These are phyloP conservation scores for Aspergillus luchuensis DNA, from an alignment of 2,329 filamentous ascomycete species.

Conservation along the genomic window DNA sequence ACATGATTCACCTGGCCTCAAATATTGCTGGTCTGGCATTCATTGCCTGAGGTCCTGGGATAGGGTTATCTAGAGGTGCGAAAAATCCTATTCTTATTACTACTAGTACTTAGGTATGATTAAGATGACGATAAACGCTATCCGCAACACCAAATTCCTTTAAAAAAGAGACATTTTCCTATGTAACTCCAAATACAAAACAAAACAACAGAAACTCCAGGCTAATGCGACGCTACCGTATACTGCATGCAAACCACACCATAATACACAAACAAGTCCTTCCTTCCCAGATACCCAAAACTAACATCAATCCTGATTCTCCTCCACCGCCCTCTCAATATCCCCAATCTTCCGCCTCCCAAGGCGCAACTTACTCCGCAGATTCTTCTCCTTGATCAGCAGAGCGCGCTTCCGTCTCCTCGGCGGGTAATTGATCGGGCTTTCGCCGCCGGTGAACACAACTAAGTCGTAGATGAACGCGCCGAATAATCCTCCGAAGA, in stretches of 20 bases:
- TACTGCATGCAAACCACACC: background rate
- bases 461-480: conserved; percentile 38
- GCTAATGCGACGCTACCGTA: background rate
- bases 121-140: too few relatives aligned
- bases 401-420: conserved; percentile 39
- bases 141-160: too few relatives aligned
- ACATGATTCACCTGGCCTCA: too few relatives aligned
- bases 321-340: conserved; percentile 21
- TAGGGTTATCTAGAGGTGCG: too few relatives aligned
- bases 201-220: too few relatives aligned
- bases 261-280: background rate
- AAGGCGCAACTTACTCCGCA: conserved; percentile 20
- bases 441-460: conserved; percentile 44
- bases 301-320: background rate
- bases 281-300: too few relatives aligned
- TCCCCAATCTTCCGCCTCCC: conserved; percentile 19
- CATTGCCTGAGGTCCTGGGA: too few relatives aligned
- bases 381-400: conserved; percentile 32
- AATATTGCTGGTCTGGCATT: too few relatives aligned
- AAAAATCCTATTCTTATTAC: too few relatives aligned
- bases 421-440: conserved; percentile 47
- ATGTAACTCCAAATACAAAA: too few relatives aligned
- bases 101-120: too few relatives aligned
- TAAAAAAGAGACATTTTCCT: too few relatives aligned
- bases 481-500: conserved; percentile 36